phyloP scores from a whole-genome alignment of 176 grass and related monocot genomes.

The Avena atlantica region DNA sequence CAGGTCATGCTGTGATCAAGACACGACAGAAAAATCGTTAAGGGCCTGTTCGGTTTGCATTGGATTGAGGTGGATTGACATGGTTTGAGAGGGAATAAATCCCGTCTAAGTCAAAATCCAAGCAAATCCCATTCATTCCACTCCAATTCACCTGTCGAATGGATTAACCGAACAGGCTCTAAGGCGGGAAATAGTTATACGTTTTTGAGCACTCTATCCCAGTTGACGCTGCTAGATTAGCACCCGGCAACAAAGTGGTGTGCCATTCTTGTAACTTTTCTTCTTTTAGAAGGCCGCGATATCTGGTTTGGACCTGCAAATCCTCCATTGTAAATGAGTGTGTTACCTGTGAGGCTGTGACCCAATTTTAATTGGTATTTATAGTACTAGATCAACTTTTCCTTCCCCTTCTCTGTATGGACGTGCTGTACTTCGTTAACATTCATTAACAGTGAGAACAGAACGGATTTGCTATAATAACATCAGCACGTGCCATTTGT shows the following conservation, averaged over 20 bases:
- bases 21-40: conserved; percentile 45
- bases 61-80: too few relatives aligned
- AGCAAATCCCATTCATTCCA: too few relatives aligned
- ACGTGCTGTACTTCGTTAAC: neutral
- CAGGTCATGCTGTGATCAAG: conserved; percentile 78
- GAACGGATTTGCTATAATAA: neutral
- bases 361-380: neutral
- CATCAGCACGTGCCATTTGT: neutral
- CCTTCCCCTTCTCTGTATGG: neutral
- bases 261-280: conserved; percentile 1
- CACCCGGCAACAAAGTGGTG: conserved; percentile 3
- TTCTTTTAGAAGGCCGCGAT: neutral
- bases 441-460: conserved; percentile 15
- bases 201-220: conserved; percentile 7
- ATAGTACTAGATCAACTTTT: neutral
- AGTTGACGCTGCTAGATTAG: conserved; percentile 27
- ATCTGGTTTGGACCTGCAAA: neutral
- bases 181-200: neutral
- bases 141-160: too few relatives aligned
- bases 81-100: too few relatives aligned
- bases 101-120: too few relatives aligned
- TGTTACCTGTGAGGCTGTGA: neutral
- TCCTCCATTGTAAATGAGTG: conserved; percentile 7
- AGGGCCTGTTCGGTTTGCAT: neutral
- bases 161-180: too few relatives aligned